Percentiles rank a stretch among this genome's conserved stretches.
Evolutionary conservation across 805 yeast genomes (phyloP).

Genomic region (Yarrowia sp.): DNA sequence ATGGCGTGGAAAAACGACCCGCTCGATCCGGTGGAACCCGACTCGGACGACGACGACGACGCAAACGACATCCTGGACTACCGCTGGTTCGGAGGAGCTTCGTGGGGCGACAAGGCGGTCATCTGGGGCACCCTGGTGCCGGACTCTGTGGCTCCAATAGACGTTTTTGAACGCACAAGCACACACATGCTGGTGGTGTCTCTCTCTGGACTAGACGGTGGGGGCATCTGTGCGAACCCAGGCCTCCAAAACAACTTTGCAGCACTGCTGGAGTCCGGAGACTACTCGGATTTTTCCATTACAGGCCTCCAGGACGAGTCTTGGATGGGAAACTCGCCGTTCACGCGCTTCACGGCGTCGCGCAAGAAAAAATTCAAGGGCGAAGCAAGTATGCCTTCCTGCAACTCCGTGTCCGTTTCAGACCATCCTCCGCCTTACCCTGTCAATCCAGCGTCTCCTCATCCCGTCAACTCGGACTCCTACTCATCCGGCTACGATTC

Average conservation of each 20-base stretch:
- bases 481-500: constrained; percentile 9
- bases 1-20: constrained; percentile 30
- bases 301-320: constrained; percentile 11
- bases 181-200: constrained; percentile 22
- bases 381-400: neutral
- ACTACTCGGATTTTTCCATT: constrained; percentile 14
- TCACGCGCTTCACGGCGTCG: neutral
- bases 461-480: constrained; percentile 7
- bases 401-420: neutral
- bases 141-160: neutral
- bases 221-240: neutral
- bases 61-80: constrained; percentile 5
- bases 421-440: constrained; percentile 11
- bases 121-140: constrained; percentile 23
- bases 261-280: neutral
- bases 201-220: neutral
- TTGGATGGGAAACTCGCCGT: neutral
- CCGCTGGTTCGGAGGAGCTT: constrained; percentile 14
- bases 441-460: neutral
- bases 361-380: constrained; percentile 10
- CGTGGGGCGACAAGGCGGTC: constrained; percentile 19
- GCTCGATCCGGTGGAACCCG: neutral
- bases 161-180: constrained; percentile 2
- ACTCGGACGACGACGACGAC: constrained; percentile 2
- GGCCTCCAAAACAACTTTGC: neutral